These are phyloP conservation scores for Hypoxylon sp. DNA, from an alignment of 2,329 filamentous ascomycete genomes.

Conservation along the genomic window DNA sequence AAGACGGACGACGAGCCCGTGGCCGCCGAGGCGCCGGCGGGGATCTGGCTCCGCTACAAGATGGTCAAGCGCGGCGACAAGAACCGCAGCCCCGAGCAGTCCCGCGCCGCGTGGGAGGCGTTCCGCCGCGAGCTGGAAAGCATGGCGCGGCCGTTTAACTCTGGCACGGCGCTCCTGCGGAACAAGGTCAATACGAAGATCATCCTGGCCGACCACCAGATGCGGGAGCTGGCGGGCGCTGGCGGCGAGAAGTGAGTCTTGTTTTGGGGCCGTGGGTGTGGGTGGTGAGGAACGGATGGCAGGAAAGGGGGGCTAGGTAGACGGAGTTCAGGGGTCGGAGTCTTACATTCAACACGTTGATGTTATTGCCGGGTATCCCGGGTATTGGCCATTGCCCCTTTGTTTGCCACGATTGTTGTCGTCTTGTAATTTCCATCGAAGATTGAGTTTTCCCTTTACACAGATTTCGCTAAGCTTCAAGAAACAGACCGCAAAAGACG, in stretches of 20 bases:
- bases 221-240: background rate
- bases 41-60: conserved; percentile 6
- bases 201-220: conserved; percentile 10
- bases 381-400: background rate
- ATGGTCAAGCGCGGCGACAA: conserved; percentile 5
- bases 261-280: background rate
- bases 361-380: background rate
- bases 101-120: conserved; percentile 6
- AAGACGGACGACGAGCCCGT: background rate
- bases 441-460: too few species aligned
- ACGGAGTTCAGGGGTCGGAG: background rate
- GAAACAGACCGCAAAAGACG: too few species aligned
- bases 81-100: background rate
- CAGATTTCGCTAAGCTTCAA: too few species aligned
- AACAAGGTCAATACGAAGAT: conserved; percentile 14
- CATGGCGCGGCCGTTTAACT: background rate
- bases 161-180: conserved; percentile 2
- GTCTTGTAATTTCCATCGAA: too few species aligned
- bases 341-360: background rate
- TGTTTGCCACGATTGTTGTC: background rate
- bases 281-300: background rate
- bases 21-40: background rate
- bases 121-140: conserved; percentile 15
- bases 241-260: background rate
- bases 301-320: background rate